Base-by-base conservation (phyloP, 1,139 yeast genomes). In the Debaryomyces fabryi region DNA sequence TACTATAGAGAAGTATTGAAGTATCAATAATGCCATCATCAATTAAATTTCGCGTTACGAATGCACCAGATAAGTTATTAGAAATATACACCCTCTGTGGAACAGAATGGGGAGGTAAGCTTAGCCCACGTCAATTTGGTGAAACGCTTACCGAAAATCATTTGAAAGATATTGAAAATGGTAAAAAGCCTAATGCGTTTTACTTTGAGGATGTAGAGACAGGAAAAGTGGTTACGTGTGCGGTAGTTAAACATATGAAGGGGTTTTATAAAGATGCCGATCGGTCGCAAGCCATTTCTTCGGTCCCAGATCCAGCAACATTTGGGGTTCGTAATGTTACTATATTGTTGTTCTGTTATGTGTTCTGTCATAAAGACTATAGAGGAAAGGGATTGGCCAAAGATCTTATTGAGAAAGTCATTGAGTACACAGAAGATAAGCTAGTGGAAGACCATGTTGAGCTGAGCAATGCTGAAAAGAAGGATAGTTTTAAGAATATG, bases 181-280 rank as follows among this genome's bases (percentile, higher is more conserved):
- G 62, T 2, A 52, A 47, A 13, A 53, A 54, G 32, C 44, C 57
- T 1, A 49, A 52, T 30, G 68, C 64, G n/a, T 72, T 64, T 50
- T 69, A 66, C 49, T 58, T 69, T 24, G 67, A 65, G 48, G 73
- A 70, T 34, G 46, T 55, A 6, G 51, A 53, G 16, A 57, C 64
- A 2, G 62, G 64, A 6, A 58, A 61, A 21, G 54, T 69, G 0
- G 69, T 66, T 10, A 68, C 74, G 18, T 52, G 63, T 24, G 57
- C 65, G 6, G 54, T 63, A 3, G 69, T 74, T 4, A 59, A 58
- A 21, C 60, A 61, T 39, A 50, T 53, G 10, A 58, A 61, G 32
- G 78, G 72, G 0, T 63, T 68, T 39, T 71, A 51, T 43, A 71
- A 70, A 49, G 72, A 65, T n/a, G 64, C 63, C 1, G 69, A 66